Evolutionary conservation across 176 grass and related monocot species (phyloP).

Genomic region (Canna indica): DNA sequence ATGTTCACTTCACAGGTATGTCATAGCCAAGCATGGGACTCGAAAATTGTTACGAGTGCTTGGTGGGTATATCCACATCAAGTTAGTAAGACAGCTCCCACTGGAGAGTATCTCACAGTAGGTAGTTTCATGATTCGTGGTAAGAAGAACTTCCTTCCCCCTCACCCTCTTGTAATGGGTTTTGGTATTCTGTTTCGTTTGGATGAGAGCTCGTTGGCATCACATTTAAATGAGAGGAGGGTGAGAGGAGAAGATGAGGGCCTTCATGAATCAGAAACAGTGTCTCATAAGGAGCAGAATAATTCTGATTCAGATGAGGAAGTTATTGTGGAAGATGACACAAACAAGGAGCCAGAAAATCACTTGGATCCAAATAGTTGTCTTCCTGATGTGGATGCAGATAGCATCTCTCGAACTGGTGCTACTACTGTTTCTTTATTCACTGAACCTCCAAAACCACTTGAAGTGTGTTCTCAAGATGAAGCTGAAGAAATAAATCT

Average conservation of each 20-base stretch:
- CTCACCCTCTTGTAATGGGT: constrained; percentile 88
- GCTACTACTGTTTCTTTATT: constrained; percentile 16
- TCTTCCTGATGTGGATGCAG: constrained; percentile 17
- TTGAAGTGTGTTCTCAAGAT: neutral
- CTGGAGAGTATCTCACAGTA: constrained; percentile 89
- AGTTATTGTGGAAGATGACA: constrained; percentile 29
- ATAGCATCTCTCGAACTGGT: constrained; percentile 14
- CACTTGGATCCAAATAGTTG: constrained; percentile 31
- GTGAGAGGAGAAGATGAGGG: constrained; percentile 75
- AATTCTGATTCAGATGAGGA: constrained; percentile 36
- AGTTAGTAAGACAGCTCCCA: constrained; percentile 96
- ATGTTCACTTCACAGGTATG: constrained; percentile 55
- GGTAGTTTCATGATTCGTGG: constrained; percentile 99
- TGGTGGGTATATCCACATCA: constrained; percentile 99
- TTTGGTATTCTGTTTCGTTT: constrained; percentile 91
- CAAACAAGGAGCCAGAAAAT: constrained; percentile 27
- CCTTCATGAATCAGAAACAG: constrained; percentile 38
- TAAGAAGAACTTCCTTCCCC: constrained; percentile 90
- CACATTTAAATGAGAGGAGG: constrained; percentile 85
- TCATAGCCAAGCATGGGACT: constrained; percentile 93
- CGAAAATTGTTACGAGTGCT: constrained; percentile 92
- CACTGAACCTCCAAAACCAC: constrained; percentile 15
- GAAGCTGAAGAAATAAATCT: constrained; percentile 24
- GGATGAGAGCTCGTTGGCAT: constrained; percentile 82
- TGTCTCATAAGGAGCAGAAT: constrained; percentile 30